Evolutionary conservation across 495 filamentous ascomycete species (phyloP).

Genomic region (Tuber magnatum): DNA sequence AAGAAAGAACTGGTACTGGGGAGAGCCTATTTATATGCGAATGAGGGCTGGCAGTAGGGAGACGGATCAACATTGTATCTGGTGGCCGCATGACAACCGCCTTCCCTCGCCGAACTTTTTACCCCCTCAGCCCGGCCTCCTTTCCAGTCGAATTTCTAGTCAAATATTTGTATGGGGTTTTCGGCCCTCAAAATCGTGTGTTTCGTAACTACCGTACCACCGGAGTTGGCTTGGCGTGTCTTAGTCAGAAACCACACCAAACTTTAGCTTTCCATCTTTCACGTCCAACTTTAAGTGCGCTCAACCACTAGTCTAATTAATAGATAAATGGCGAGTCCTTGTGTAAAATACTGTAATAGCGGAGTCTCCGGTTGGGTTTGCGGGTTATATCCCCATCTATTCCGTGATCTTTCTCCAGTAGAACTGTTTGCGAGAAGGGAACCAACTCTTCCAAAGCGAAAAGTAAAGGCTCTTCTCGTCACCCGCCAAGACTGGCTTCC

Average conservation of each 20-base stretch:
- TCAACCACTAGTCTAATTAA: neutral
- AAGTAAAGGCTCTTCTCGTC: neutral
- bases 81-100: constrained; percentile 36
- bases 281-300: neutral
- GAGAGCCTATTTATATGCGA: constrained; percentile 40
- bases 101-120: constrained; percentile 35
- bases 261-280: constrained; percentile 6
- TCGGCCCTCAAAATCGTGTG: constrained; percentile 32
- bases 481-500: neutral
- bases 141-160: constrained; percentile 33
- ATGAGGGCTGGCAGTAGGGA: constrained; percentile 20
- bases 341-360: neutral
- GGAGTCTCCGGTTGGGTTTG: neutral
- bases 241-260: constrained; percentile 28
- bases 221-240: constrained; percentile 17
- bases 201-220: constrained; percentile 9
- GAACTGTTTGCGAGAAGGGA: neutral
- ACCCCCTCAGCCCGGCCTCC: constrained; percentile 29
- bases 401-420: neutral
- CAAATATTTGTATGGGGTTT: constrained; percentile 40
- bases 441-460: neutral
- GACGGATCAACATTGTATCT: constrained; percentile 13
- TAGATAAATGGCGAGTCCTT: neutral
- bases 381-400: neutral
- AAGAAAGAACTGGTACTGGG: constrained; percentile 19